These are phyloP conservation scores for Lasiosphaeriaceae sp. DNA, from an alignment of 495 filamentous ascomycete genomes.

Conservation along the genomic window DNA sequence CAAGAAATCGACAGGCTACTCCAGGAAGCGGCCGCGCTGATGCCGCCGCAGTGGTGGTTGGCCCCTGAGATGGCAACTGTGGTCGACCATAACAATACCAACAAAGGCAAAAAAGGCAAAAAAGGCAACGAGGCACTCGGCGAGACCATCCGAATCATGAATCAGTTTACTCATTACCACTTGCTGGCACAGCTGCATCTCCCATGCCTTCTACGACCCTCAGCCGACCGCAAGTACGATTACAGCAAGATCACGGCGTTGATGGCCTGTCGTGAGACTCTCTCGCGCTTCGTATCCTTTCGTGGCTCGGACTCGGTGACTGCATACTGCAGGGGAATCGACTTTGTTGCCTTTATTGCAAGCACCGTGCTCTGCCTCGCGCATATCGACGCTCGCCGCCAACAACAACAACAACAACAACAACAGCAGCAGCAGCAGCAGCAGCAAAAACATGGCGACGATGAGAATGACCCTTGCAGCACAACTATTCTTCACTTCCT, in stretches of 20 bases:
- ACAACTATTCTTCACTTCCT: constrained; percentile 14
- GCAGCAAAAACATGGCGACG: no score
- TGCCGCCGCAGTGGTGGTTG: constrained; percentile 34
- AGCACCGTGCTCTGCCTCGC: constrained; percentile 27
- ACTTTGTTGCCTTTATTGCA: constrained; percentile 34
- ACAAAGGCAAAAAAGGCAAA: no score
- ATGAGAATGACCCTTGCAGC: no score
- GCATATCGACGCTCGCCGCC: constrained; percentile 11
- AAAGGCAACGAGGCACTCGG: constrained; percentile 13
- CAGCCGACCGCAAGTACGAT: constrained; percentile 18
- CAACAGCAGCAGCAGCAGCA: no score
- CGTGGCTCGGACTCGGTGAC: constrained; percentile 19
- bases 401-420: no score
- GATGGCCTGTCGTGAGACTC: constrained; percentile 35
- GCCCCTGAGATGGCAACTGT: constrained; percentile 5
- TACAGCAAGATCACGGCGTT: constrained; percentile 36
- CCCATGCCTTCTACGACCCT: constrained; percentile 29
- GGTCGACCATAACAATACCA: neutral
- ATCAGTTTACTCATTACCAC: constrained; percentile 32
- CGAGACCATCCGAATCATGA: constrained; percentile 23
- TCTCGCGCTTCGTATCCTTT: constrained; percentile 35
- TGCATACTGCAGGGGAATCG: constrained; percentile 33
- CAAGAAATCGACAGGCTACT: constrained; percentile 25
- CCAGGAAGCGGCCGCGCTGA: constrained; percentile 18
- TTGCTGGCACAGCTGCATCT: constrained; percentile 33